These are phyloP conservation scores for Cladosporium sphaerospermum DNA, from an alignment of 2,329 filamentous ascomycete genomes.

Conservation along the genomic window DNA sequence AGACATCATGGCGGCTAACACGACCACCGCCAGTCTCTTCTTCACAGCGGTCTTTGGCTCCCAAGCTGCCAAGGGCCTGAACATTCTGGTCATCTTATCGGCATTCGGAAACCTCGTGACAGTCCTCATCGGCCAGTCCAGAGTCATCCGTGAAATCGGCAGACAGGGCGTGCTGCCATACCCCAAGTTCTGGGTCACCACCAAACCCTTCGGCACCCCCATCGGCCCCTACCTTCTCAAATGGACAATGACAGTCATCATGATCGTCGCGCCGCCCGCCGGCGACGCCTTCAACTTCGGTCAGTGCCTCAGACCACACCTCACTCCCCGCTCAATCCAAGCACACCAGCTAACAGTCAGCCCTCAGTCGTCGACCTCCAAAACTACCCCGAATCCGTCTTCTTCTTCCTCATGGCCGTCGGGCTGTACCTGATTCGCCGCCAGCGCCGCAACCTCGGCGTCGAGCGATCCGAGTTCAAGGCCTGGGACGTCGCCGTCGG, in stretches of 20 bases:
- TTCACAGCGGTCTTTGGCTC: conserved; percentile 54
- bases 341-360: not conserved
- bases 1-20: conserved; percentile 22
- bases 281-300: conserved; percentile 61
- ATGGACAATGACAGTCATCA: conserved; percentile 52
- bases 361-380: conserved; percentile 34
- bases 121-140: conserved; percentile 49
- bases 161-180: conserved; percentile 56
- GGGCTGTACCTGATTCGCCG: conserved; percentile 55
- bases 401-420: conserved; percentile 50
- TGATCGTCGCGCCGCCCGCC: conserved; percentile 52
- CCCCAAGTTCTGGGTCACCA: conserved; percentile 57
- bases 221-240: conserved; percentile 54
- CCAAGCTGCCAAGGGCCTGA: conserved; percentile 48
- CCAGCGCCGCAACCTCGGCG: conserved; percentile 46
- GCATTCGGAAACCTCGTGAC: conserved; percentile 56
- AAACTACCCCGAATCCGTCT: conserved; percentile 54
- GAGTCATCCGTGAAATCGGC: conserved; percentile 56
- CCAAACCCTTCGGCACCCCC: conserved; percentile 57
- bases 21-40: conserved; percentile 50
- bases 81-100: conserved; percentile 52
- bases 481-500: conserved; percentile 54
- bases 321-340: not conserved
- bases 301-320: not conserved
- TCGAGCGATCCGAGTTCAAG: conserved; percentile 47